Evolutionary conservation across 495 filamentous ascomycete genomes (phyloP).

Genomic region (Penicillium tannophilum): DNA sequence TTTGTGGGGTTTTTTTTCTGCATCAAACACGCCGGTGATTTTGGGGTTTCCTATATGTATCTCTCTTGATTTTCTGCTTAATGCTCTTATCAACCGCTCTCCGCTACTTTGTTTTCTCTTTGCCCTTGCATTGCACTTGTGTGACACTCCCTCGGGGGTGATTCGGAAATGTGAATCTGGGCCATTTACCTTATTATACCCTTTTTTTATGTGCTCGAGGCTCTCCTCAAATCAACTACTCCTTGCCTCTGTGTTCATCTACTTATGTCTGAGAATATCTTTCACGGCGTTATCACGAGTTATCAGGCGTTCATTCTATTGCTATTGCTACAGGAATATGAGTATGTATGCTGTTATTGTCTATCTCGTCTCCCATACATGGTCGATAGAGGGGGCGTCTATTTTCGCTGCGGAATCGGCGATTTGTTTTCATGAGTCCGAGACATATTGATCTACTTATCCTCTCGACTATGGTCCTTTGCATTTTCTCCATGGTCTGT

Average conservation of each 20-base stretch:
- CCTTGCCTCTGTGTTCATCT: conserved; percentile 18
- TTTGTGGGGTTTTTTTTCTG: conserved; percentile 17
- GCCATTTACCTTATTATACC: conserved; percentile 46
- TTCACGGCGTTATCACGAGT: conserved; percentile 16
- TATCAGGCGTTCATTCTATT: conserved; percentile 18
- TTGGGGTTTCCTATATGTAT: conserved; percentile 12
- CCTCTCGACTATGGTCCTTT: conserved; percentile 13
- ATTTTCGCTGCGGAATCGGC: conserved; percentile 7
- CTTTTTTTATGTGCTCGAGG: conserved; percentile 43
- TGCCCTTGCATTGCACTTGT: conserved; percentile 30
- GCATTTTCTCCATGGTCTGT: conserved; percentile 3
- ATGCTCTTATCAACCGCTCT: conserved; percentile 19
- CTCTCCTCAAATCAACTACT: conserved; percentile 12
- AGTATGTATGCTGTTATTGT: conserved; percentile 28
- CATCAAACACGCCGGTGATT: conserved; percentile 18
- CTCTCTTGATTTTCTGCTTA: conserved; percentile 14
- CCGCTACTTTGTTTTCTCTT: conserved; percentile 21
- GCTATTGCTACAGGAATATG: conserved; percentile 25
- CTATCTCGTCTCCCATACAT: conserved; percentile 24
- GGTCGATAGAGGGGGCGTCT: conserved; percentile 24
- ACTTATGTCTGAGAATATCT: conserved; percentile 11
- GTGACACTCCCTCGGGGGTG: conserved; percentile 31
- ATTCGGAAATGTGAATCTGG: conserved; percentile 42
- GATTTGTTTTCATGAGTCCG: conserved; percentile 9
- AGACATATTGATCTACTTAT: not conserved